Evolutionary conservation across 83 land plant genomes (phyloP).

Genomic region (Picea abies): DNA sequence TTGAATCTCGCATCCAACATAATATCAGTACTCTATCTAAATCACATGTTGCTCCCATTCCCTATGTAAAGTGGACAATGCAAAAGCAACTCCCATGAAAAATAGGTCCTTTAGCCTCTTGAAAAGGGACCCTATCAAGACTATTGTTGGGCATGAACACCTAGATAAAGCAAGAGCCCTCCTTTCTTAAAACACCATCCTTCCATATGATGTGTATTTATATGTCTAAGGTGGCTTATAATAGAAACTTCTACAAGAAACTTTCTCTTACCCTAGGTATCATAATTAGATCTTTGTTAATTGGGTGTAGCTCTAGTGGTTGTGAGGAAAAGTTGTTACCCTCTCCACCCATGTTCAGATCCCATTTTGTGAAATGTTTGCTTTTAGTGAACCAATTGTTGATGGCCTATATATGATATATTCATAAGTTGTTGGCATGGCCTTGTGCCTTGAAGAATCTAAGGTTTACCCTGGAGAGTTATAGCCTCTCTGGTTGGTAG

Average conservation of each 20-base stretch:
- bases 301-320: no score
- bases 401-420: no score
- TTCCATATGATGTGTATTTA: conserved; percentile 61
- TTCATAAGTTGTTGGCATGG: no score
- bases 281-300: conserved; percentile 45
- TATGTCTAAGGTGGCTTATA: conserved; percentile 65
- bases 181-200: conserved; percentile 73
- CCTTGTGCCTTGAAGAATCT: no score
- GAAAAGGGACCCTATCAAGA: conserved; percentile 50
- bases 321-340: no score
- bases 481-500: no score
- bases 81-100: conserved; percentile 58
- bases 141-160: conserved; percentile 74
- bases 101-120: conserved; percentile 13
- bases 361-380: no score
- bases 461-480: no score
- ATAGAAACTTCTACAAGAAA: conserved; percentile 54
- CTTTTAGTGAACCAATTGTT: no score
- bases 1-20: conserved; percentile 69
- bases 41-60: conserved; percentile 73
- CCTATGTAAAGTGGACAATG: conserved; percentile 51
- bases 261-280: conserved; percentile 50
- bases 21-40: conserved; percentile 58
- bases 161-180: conserved; percentile 62
- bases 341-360: no score